Evolutionary conservation across 1,139 yeast species (phyloP).

Genomic region (Saccharomyces uvarum): DNA sequence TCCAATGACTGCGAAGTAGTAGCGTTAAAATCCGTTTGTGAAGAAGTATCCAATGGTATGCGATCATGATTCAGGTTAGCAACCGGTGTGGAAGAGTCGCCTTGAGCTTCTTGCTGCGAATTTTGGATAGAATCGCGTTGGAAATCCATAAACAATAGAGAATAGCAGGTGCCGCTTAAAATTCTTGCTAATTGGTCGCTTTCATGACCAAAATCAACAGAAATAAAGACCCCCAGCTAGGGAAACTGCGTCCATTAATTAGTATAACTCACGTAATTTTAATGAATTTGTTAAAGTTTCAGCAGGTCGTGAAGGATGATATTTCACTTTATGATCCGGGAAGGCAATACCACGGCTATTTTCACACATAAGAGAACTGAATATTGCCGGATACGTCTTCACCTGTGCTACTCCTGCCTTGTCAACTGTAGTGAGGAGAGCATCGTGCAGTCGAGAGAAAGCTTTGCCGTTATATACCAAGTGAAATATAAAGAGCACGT

Average conservation of each 20-base stretch:
- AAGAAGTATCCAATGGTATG: background rate
- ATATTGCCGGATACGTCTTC: background rate
- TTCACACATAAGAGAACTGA: background rate
- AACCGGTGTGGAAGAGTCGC: background rate
- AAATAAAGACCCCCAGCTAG: background rate
- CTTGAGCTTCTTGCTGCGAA: background rate
- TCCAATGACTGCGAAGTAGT: background rate
- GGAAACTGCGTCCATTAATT: background rate
- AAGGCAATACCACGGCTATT: background rate
- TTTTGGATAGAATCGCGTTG: background rate
- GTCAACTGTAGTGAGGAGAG: background rate
- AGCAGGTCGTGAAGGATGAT: background rate
- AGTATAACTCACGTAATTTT: background rate
- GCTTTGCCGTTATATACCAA: background rate
- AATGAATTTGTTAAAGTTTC: background rate
- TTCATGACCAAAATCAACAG: background rate
- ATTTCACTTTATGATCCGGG: background rate
- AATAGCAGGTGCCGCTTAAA: background rate
- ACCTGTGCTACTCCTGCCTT: background rate
- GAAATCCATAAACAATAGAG: background rate
- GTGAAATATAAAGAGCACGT: background rate
- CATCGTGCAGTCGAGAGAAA: background rate
- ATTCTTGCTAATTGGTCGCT: background rate
- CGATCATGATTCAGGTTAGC: background rate
- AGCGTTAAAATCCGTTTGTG: background rate